These are phyloP conservation scores for Breynia disticha DNA, from an alignment of 441 rosid genomes.

Conservation along the genomic window DNA sequence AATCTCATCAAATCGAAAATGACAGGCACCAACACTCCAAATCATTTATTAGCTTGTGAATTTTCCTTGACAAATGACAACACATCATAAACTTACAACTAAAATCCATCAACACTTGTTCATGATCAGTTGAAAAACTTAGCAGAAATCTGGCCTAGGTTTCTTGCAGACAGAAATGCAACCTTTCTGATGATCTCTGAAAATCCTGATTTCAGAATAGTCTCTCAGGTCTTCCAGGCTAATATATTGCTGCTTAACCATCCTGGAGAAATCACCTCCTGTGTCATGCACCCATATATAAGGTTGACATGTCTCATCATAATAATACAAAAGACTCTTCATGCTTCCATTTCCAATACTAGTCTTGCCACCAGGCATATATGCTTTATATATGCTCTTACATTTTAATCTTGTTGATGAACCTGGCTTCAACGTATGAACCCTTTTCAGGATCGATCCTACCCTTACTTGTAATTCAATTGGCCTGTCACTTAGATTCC, in stretches of 20 bases:
- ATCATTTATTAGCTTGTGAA: too few species aligned
- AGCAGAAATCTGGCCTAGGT: constrained; percentile 68
- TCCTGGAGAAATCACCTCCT: constrained; percentile 60
- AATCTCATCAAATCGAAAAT: too few species aligned
- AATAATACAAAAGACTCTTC: constrained; percentile 58
- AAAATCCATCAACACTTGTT: not conserved
- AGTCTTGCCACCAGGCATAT: constrained; percentile 47
- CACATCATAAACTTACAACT: not conserved
- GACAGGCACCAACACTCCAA: too few species aligned
- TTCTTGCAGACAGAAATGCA: constrained; percentile 69
- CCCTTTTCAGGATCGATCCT: constrained; percentile 75
- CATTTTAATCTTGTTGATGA: constrained; percentile 61
- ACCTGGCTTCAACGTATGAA: constrained; percentile 78
- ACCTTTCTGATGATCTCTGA: constrained; percentile 55
- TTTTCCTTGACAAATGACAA: too few species aligned
- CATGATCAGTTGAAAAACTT: constrained; percentile 9
- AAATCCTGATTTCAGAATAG: constrained; percentile 69
- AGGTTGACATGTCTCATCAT: constrained; percentile 72
- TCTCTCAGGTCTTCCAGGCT: constrained; percentile 79
- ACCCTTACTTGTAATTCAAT: constrained; percentile 74
- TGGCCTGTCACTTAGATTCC: constrained; percentile 68
- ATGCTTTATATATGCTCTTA: constrained; percentile 67
- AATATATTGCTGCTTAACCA: constrained; percentile 84
- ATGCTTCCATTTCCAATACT: constrained; percentile 19
- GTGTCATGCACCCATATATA: constrained; percentile 78